A percentile compares a stretch with the other conserved stretches of the same genome.
phyloP scores from a whole-genome alignment of 345 rosid genomes.

The Camelina sativa region DNA sequence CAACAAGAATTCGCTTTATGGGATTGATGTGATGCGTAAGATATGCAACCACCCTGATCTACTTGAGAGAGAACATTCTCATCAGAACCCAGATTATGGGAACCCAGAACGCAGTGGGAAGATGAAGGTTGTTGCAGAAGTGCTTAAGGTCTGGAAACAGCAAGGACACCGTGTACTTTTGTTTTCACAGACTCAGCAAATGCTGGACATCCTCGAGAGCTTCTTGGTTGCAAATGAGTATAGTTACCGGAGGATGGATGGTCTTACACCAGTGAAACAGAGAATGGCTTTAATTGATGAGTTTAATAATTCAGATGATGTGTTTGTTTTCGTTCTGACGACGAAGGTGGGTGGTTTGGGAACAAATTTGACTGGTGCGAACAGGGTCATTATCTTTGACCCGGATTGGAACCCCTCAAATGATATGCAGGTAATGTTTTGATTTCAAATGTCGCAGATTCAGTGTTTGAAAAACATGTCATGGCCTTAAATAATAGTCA shows the following conservation, averaged over 20 bases:
- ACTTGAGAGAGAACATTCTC: slow-evolving; percentile 90
- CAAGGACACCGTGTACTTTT: slow-evolving; percentile 94
- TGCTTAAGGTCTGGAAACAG: slow-evolving; percentile 88
- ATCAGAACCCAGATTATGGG: slow-evolving; percentile 81
- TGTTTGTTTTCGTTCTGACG: slow-evolving; percentile 83
- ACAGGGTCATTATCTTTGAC: slow-evolving; percentile 95
- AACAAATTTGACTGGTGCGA: slow-evolving; percentile 92
- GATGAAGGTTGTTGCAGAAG: slow-evolving; percentile 85
- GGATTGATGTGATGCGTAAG: slow-evolving; percentile 99
- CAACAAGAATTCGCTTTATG: slow-evolving; percentile 77
- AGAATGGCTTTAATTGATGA: slow-evolving; percentile 98
- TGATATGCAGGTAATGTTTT: slow-evolving; percentile 80
- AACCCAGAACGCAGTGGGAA: slow-evolving; percentile 93
- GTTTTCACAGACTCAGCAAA: slow-evolving; percentile 93
- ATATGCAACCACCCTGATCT: slow-evolving; percentile 99
- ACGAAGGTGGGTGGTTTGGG: slow-evolving; percentile 99
- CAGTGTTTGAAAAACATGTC: neutral
- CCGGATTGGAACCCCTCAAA: slow-evolving; percentile 99
- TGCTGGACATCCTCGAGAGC: slow-evolving; percentile 94
- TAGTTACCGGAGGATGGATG: slow-evolving; percentile 94
- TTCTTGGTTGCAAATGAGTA: slow-evolving; percentile 69
- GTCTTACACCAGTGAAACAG: slow-evolving; percentile 82
- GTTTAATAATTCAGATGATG: slow-evolving; percentile 71
- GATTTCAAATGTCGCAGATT: slow-evolving; percentile 8
- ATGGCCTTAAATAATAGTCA: neutral